phyloP scores from a whole-genome alignment of 169 alveolate genomes.

The Cryptosporidium viatorum region DNA sequence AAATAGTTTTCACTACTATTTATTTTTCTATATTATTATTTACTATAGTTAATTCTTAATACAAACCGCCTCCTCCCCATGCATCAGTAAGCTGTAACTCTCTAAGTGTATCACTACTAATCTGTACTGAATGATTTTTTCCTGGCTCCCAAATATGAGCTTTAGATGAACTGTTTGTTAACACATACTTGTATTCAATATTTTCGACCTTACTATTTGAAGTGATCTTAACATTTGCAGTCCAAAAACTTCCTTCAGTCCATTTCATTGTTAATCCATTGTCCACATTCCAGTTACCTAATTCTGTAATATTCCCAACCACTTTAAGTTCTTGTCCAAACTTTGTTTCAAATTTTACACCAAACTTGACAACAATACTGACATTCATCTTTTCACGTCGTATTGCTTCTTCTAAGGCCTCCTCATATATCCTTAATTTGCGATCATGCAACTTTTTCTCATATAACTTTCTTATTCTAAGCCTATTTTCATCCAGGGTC shows the following conservation, averaged over 20 bases:
- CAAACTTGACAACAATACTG: slow-evolving; percentile 1
- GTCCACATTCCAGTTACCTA: slow-evolving; percentile 57
- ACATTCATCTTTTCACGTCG: slow-evolving; percentile 59
- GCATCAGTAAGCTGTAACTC: slow-evolving; percentile 69
- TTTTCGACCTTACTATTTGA: slow-evolving; percentile 18
- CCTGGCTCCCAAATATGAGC: slow-evolving; percentile 68
- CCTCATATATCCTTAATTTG: slow-evolving; percentile 65
- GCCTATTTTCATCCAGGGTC: slow-evolving; percentile 22
- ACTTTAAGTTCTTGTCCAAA: slow-evolving; percentile 65
- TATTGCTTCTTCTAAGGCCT: slow-evolving; percentile 66
- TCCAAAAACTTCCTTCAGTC: slow-evolving; percentile 70
- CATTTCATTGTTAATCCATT: slow-evolving; percentile 47
- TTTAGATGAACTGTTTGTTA: background rate
- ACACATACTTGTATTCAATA: slow-evolving; percentile 69
- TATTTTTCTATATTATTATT: background rate
- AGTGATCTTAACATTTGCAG: background rate
- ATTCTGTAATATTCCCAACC: slow-evolving; percentile 63
- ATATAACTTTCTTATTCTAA: slow-evolving; percentile 52
- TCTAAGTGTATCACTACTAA: slow-evolving; percentile 20
- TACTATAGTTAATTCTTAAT: background rate
- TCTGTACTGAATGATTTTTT: slow-evolving; percentile 62
- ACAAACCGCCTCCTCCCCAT: slow-evolving; percentile 74
- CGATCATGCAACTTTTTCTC: slow-evolving; percentile 63
- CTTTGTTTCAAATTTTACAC: slow-evolving; percentile 56
- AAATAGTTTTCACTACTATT: background rate